Conservation (phyloP, 108 stramenopile species). For the Ochromonas danica region DNA sequence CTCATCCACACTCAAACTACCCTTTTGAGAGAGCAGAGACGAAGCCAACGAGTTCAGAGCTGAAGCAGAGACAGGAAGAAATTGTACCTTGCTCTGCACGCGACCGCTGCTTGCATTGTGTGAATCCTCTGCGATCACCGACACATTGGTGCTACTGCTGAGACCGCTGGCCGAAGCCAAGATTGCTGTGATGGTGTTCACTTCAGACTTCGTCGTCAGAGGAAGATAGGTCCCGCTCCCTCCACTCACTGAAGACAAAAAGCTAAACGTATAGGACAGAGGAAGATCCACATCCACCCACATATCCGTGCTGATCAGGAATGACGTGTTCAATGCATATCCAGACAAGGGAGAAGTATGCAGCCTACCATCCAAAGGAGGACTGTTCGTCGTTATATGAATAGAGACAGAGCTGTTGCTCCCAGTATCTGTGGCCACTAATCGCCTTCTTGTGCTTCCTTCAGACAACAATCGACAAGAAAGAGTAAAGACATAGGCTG, state of each 20-base stretch:
- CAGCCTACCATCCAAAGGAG: not conserved
- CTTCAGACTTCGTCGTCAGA: not conserved
- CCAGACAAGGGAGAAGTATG: not conserved
- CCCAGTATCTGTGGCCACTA: not conserved
- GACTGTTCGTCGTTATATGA: not conserved
- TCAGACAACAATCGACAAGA: not conserved
- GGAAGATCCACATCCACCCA: constrained; percentile 20
- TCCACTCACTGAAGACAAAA: not conserved
- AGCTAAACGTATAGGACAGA: constrained; percentile 7
- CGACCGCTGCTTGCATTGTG: too few relatives aligned
- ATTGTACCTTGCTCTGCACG: not conserved
- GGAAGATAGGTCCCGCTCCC: not conserved
- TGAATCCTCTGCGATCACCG: too few relatives aligned
- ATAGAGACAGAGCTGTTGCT: not conserved
- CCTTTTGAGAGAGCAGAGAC: not conserved
- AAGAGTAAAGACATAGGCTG: not conserved
- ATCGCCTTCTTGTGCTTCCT: not conserved
- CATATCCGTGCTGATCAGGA: not conserved
- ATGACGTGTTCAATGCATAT: not conserved
- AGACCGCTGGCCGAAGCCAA: too few relatives aligned
- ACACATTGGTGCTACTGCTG: too few relatives aligned
- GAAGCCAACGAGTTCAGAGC: not conserved
- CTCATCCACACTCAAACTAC: not conserved
- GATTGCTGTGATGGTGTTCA: too few relatives aligned
- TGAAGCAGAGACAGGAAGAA: not conserved